Base-by-base conservation (phyloP, 768 basidiomycete species). In the Hortiboletus flavorubellus region DNA sequence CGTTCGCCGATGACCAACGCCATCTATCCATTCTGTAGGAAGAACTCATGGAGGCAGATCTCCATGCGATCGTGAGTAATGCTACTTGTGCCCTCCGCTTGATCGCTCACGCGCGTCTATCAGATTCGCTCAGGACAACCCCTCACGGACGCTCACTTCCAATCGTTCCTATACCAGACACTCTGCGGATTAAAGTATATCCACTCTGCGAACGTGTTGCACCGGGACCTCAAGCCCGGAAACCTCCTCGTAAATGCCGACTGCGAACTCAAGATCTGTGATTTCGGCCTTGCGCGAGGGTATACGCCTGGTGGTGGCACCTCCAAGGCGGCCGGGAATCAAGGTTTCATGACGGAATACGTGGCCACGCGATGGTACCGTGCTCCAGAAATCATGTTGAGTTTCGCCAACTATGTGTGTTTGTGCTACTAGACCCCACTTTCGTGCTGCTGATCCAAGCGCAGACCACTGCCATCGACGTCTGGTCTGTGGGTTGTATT, bases 291-390 rank as follows among this genome's bases (percentile, higher is more conserved):
- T 38, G 96, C 97, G 4, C 79, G 95, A 68, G 94, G 94, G 3
- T 96, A 94, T 72, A 92, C 88, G 21, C 92, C 92, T 5, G 90
- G 88, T 18, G 82, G 86, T 44, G 87, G 89, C 34, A 83, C 81
- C 35, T 86, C 83, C 49, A 84, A 80, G 60, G 80, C 85, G 1
- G 84, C 87, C 21, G 86, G 87, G 35, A 89, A 90, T 64, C 89
- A 88, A 65, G 96, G 96, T 0, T 98, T 98, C 75, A 98, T 98
- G 96, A 98, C 97, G 0, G 97, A 98, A 75, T 98, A 96, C 70
- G 90, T 98, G 33, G 96, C 96, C n/a, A 99, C 96, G 8, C 81
- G 96, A 53, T 98, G 96, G 96, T 99, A 99, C 70, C 80, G 96
- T 35, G 96, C 96, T 23, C 96, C 97, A 0, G 97, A 99, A 75